phyloP scores from a whole-genome alignment of 768 basidiomycete species.

The Suillus subluteus region DNA sequence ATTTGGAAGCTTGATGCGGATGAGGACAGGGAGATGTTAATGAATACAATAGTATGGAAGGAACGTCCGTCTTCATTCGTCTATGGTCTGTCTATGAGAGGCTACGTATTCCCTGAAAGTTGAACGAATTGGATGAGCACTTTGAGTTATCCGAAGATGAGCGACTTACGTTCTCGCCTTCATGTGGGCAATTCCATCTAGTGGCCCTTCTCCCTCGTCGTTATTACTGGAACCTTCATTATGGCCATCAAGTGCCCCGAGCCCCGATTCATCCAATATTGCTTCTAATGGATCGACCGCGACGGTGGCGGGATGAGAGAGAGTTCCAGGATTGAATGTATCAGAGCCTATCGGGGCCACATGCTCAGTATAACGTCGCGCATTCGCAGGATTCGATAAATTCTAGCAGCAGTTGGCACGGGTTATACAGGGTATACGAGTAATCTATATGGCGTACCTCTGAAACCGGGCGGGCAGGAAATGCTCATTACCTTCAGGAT shows the following conservation, averaged over 20 bases:
- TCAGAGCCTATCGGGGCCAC: slow-evolving; percentile 14
- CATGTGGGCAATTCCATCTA: background rate
- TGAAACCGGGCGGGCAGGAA: slow-evolving; percentile 1
- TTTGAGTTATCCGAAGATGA: no score
- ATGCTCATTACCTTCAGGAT: background rate
- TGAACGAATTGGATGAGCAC: background rate
- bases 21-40: background rate
- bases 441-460: background rate
- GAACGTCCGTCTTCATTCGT: background rate
- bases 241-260: slow-evolving; percentile 1
- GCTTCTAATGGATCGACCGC: slow-evolving; percentile 9
- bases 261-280: slow-evolving; percentile 6
- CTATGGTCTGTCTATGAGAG: background rate
- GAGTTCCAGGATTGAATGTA: slow-evolving; percentile 16
- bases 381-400: background rate
- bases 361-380: slow-evolving; percentile 1
- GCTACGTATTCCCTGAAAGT: background rate
- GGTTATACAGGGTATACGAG: no score
- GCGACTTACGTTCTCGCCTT: background rate
- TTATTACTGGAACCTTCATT: background rate
- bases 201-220: background rate
- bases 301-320: slow-evolving; percentile 14
- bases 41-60: background rate
- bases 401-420: background rate
- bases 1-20: background rate